Evolutionary conservation across 306 rosid genomes (phyloP).

Genomic region (Prunus padus): DNA sequence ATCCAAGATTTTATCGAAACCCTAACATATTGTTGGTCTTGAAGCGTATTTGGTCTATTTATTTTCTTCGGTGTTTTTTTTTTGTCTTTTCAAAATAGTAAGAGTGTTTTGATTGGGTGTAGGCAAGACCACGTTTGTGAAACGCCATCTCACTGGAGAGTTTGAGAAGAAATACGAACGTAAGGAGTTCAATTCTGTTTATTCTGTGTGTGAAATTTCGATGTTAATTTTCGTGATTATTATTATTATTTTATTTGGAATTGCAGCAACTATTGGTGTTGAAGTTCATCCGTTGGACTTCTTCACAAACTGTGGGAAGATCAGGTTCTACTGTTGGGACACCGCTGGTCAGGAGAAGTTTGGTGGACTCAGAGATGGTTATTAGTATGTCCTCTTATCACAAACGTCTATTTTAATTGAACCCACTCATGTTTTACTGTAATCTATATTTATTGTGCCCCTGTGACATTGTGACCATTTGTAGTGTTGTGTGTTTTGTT

Average conservation of each 20-base stretch:
- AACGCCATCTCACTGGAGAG: slow-evolving; percentile 34
- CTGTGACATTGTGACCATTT: not conserved
- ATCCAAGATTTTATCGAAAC: not conserved
- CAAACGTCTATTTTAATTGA: not conserved
- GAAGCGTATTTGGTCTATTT: too few relatives aligned
- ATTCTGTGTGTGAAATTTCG: not conserved
- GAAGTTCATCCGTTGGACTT: slow-evolving; percentile 81
- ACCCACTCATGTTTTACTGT: not conserved
- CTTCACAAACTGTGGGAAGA: slow-evolving; percentile 71
- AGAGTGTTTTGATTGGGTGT: not conserved
- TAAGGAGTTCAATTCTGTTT: not conserved
- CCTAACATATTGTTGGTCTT: too few relatives aligned
- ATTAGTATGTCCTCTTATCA: slow-evolving; percentile 37
- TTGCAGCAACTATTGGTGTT: slow-evolving; percentile 73
- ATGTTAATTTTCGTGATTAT: not conserved
- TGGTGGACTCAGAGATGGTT: slow-evolving; percentile 79
- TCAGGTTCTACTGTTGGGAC: slow-evolving; percentile 83
- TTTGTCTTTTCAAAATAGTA: too few relatives aligned
- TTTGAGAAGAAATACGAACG: slow-evolving; percentile 41
- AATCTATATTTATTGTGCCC: not conserved
- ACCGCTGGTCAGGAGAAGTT: slow-evolving; percentile 80
- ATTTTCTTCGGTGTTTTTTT: too few relatives aligned
- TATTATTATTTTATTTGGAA: not conserved
- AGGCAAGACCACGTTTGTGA: slow-evolving; percentile 39
- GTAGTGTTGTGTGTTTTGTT: not conserved